phyloP scores from a whole-genome alignment of 331 rosid genomes.

The Rhamnella rubrinervis region DNA sequence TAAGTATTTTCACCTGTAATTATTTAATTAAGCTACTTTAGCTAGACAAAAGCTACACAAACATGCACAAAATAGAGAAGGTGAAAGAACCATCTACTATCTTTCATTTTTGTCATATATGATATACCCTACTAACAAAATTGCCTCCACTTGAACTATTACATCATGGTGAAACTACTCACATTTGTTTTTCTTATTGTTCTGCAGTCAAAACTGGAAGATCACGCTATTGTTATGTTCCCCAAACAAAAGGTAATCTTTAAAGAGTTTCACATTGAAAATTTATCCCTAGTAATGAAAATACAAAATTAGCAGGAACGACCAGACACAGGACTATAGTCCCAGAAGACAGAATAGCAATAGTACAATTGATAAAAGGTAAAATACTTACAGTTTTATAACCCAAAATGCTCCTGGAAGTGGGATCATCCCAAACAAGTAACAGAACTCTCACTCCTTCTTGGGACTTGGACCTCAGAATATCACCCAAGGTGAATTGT shows the following conservation, averaged over 20 bases:
- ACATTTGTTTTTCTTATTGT: not conserved
- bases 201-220: not conserved
- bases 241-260: conserved; percentile 3
- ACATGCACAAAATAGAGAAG: not conserved
- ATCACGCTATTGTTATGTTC: not conserved
- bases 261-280: not conserved
- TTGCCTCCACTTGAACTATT: not conserved
- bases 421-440: conserved; percentile 97
- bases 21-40: not conserved
- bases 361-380: not conserved
- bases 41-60: not conserved
- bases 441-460: conserved; percentile 98
- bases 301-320: not conserved
- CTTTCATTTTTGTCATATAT: not conserved
- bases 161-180: not conserved
- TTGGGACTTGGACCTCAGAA: conserved; percentile 83
- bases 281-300: not conserved
- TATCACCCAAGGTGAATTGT: conserved; percentile 60
- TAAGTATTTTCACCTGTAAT: not conserved
- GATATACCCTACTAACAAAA: not conserved
- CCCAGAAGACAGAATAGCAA: conserved; percentile 4
- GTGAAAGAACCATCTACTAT: not conserved
- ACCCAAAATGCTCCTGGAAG: conserved; percentile 91
- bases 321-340: not conserved
- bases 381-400: conserved; percentile 64